phyloP scores from a whole-genome alignment of 179 eudicot genomes.

The Gypsophila paniculata region DNA sequence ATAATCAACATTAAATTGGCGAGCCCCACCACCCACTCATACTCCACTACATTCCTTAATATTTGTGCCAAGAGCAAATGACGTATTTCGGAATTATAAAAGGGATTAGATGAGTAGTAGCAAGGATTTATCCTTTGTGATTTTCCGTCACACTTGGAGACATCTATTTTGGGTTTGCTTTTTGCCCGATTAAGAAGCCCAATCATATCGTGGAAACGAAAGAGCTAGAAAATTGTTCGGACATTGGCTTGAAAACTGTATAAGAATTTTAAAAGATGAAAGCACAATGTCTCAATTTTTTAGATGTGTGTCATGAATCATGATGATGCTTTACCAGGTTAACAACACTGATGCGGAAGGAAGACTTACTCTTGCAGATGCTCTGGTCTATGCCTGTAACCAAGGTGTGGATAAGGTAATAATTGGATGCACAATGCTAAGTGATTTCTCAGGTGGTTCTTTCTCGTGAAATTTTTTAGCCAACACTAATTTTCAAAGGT shows the following conservation, averaged over 20 bases:
- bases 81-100: too few species aligned
- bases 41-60: too few species aligned
- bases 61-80: too few species aligned
- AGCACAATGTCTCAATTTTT: background rate
- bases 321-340: constrained; percentile 44
- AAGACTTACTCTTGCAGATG: constrained; percentile 98
- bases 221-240: background rate
- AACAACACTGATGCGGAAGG: constrained; percentile 99
- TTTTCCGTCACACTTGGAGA: background rate
- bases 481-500: background rate
- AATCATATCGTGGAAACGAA: background rate
- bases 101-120: background rate
- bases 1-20: too few species aligned
- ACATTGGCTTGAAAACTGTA: background rate
- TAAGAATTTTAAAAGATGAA: background rate
- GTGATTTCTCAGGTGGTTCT: background rate
- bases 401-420: constrained; percentile 98
- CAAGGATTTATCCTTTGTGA: background rate
- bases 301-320: constrained; percentile 5
- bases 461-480: background rate
- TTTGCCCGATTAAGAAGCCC: background rate
- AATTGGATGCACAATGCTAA: background rate
- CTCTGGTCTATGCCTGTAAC: constrained; percentile 91
- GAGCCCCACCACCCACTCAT: too few species aligned
- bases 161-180: background rate